These are phyloP conservation scores for Dispira simplex DNA, from an alignment of 192 early-diverging fungal species.

Conservation along the genomic window DNA sequence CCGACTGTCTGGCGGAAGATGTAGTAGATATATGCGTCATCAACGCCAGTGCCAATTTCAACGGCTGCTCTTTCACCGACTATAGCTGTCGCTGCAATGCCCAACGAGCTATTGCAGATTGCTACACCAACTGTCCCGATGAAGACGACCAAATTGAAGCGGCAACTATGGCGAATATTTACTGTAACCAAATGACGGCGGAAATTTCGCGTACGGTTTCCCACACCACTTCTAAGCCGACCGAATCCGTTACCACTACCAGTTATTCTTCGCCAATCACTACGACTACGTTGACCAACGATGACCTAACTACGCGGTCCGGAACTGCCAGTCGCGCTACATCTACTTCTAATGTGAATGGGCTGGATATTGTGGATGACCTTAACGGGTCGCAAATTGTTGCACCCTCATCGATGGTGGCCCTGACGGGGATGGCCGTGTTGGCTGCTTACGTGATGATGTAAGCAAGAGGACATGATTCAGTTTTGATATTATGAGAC, in stretches of 20 bases:
- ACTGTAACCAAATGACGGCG: conserved; percentile 4
- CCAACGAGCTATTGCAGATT: conserved; percentile 21
- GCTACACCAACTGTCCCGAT: conserved; percentile 27
- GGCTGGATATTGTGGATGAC: too few species aligned
- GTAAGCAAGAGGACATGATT: too few species aligned
- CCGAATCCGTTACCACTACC: neutral
- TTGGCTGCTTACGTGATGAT: too few species aligned
- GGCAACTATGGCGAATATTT: too few species aligned
- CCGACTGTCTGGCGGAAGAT: conserved; percentile 21
- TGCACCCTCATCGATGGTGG: too few species aligned
- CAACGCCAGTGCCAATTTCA: conserved; percentile 16
- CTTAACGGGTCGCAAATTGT: too few species aligned
- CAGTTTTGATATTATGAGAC: too few species aligned
- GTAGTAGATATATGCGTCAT: conserved; percentile 23
- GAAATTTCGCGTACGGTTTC: neutral
- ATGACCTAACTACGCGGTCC: neutral
- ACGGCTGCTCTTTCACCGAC: conserved; percentile 25
- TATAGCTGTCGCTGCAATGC: conserved; percentile 31
- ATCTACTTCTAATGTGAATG: too few species aligned
- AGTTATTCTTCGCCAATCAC: too few species aligned
- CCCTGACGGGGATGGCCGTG: too few species aligned
- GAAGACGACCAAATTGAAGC: conserved; percentile 10
- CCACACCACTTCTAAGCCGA: conserved; percentile 4
- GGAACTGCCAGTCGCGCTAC: neutral
- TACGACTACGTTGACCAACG: neutral